These are phyloP conservation scores for Skeletonema costatum DNA, from an alignment of 108 stramenopile species.

Conservation along the genomic window DNA sequence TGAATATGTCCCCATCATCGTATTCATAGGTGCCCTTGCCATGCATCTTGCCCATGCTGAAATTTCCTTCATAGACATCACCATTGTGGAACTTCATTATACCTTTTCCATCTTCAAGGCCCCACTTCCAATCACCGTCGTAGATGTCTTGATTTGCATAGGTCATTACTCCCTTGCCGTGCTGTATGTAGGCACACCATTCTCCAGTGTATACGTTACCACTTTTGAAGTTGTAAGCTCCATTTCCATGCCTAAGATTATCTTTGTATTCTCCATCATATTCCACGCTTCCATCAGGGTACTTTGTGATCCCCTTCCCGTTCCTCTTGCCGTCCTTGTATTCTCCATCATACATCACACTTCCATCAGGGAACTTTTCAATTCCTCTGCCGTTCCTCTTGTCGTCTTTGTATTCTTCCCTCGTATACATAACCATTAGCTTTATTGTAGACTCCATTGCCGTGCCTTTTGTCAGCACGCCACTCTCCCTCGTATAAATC, in stretches of 20 bases:
- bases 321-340: constrained; percentile 53
- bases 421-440: too few species aligned
- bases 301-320: constrained; percentile 30
- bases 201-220: constrained; percentile 56
- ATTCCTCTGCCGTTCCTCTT: constrained; percentile 49
- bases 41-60: constrained; percentile 18
- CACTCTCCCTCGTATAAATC: constrained; percentile 29
- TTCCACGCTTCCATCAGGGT: constrained; percentile 11
- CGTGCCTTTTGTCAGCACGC: constrained; percentile 41
- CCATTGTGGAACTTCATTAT: constrained; percentile 33
- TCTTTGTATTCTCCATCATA: constrained; percentile 51
- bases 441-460: background rate
- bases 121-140: background rate
- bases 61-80: constrained; percentile 34
- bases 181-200: constrained; percentile 47
- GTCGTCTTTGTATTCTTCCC: background rate
- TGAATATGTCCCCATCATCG: background rate
- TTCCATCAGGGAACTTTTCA: constrained; percentile 47
- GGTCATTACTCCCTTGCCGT: constrained; percentile 25
- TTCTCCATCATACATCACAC: constrained; percentile 39
- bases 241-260: constrained; percentile 35
- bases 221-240: constrained; percentile 35
- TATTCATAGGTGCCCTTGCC: constrained; percentile 21
- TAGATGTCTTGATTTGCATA: constrained; percentile 25
- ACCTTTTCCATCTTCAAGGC: constrained; percentile 34